Conservation (phyloP, 2,329 filamentous ascomycete species). For the Karstenula rhodostoma region DNA sequence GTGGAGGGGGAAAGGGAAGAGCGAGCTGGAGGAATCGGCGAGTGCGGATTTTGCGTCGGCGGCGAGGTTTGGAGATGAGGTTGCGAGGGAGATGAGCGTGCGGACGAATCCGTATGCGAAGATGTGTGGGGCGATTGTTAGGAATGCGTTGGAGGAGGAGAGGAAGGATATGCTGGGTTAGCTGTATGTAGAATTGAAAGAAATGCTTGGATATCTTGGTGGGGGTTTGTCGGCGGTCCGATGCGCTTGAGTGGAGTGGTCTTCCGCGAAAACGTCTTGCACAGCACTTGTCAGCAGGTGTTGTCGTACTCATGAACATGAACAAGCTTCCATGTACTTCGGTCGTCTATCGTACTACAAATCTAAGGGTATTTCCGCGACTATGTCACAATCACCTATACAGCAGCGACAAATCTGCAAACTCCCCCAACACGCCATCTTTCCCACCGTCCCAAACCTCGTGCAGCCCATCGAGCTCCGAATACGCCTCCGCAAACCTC, state of each 20-base stretch:
- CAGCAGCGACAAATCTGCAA: constrained; percentile 42
- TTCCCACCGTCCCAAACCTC: constrained; percentile 58
- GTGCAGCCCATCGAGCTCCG: constrained; percentile 61
- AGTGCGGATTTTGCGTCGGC: constrained; percentile 64
- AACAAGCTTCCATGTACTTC: neutral
- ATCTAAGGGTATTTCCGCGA: constrained; percentile 28
- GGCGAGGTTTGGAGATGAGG: constrained; percentile 64
- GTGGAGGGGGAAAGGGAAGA: constrained; percentile 43
- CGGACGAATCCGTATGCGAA: constrained; percentile 70
- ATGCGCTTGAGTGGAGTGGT: too few relatives aligned
- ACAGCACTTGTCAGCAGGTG: neutral
- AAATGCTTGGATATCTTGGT: constrained; percentile 38
- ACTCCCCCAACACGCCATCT: constrained; percentile 55
- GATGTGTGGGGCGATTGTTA: constrained; percentile 68
- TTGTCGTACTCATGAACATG: too few relatives aligned
- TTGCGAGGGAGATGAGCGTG: constrained; percentile 65
- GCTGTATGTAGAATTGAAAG: constrained; percentile 20
- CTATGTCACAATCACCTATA: constrained; percentile 17
- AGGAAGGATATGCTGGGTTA: constrained; percentile 28
- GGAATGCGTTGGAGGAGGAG: constrained; percentile 66
- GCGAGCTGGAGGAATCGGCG: constrained; percentile 63
- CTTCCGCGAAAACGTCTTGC: neutral
- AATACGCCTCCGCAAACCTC: constrained; percentile 63
- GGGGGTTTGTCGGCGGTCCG: constrained; percentile 37
- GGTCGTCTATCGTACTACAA: constrained; percentile 1